Base-by-base conservation (phyloP, 2,329 filamentous ascomycete species). In the Xylogone sp. region DNA sequence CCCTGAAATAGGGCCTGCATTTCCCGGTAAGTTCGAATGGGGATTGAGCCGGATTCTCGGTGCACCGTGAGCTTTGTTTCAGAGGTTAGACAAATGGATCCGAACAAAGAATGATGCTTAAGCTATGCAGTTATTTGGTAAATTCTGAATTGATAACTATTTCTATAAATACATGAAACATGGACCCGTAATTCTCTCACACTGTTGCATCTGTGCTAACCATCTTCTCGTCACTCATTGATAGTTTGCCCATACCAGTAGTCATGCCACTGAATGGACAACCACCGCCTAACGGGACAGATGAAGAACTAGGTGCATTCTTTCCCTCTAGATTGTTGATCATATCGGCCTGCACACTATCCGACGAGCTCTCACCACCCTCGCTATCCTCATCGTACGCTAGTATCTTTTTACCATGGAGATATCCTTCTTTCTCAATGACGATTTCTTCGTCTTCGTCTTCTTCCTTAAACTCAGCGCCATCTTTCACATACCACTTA, bases 361-460 rank as follows among this genome's bases (percentile, higher is more conserved):
- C 51, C 58, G 21, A 39, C 58, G 21, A 39, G 34, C 34, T 39
- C n/a, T 39, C 34, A 4, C 12, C n/a, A 7, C 57, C 57, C 19
- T 54, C 58, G n/a, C 56, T 48, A 10, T 61, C 65, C 43, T 66
- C 68, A 8, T 73, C 73, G 19, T 69, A 70, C 3, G 67, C 69
- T 12, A 84, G 63, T 8, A 88, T 70, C 63, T 78, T 81, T 68
- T 81, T 82, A 1, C 84, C 84, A 56, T 84, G 77, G 19, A 87
- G 60, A 60, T 80, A 87, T 0, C 84, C 84, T 62, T 88, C 85
- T 48, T 74, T 71, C 63, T 87, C 83, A 43, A 82, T 66, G 21
- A 76, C 69, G 13, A 76, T 71, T 45, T 75, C 73, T 50, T 74
- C 73, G 12, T 74, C 71, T 16, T 70, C 70, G 1, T 69, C 62